A percentile compares a stretch with the other conserved stretches of the same genome.
Evolutionary conservation across 2,329 filamentous ascomycete species (phyloP).

Genomic region (Microdochium paspali): DNA sequence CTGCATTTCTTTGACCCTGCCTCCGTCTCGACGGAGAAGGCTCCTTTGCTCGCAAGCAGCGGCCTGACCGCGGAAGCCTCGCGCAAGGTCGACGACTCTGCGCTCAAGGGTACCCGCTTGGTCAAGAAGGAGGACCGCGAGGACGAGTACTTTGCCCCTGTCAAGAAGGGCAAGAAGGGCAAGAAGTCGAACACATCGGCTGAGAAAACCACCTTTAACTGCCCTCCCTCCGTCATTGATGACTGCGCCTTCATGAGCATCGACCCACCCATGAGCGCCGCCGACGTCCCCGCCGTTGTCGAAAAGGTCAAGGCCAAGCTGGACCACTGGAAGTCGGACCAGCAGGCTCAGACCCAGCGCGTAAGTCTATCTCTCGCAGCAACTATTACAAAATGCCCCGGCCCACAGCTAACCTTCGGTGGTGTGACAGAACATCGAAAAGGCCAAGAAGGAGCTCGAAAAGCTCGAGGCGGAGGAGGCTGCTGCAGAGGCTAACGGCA

Average conservation of each 20-base stretch:
- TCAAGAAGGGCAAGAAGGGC: constrained; percentile 83
- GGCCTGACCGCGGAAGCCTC: constrained; percentile 70
- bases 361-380: constrained; percentile 42
- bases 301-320: constrained; percentile 94
- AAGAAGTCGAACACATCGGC: constrained; percentile 54
- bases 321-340: constrained; percentile 82
- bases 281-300: constrained; percentile 67
- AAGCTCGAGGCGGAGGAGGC: constrained; percentile 65
- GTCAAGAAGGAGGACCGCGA: constrained; percentile 80
- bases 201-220: constrained; percentile 56
- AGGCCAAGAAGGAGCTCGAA: constrained; percentile 93
- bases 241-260: constrained; percentile 78
- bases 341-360: constrained; percentile 80
- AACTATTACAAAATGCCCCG: neutral
- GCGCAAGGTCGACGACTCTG: constrained; percentile 77
- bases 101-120: constrained; percentile 75
- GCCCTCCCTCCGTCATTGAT: constrained; percentile 85
- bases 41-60: constrained; percentile 51
- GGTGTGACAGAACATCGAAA: constrained; percentile 72
- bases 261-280: constrained; percentile 77
- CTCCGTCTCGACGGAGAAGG: constrained; percentile 55
- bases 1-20: constrained; percentile 86
- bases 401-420: constrained; percentile 15
- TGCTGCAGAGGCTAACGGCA: constrained; percentile 32
- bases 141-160: constrained; percentile 74